A percentile compares a stretch with the other conserved stretches of the same genome.
Evolutionary conservation across 495 filamentous ascomycete genomes (phyloP).

Genomic region (Neurospora sp.): DNA sequence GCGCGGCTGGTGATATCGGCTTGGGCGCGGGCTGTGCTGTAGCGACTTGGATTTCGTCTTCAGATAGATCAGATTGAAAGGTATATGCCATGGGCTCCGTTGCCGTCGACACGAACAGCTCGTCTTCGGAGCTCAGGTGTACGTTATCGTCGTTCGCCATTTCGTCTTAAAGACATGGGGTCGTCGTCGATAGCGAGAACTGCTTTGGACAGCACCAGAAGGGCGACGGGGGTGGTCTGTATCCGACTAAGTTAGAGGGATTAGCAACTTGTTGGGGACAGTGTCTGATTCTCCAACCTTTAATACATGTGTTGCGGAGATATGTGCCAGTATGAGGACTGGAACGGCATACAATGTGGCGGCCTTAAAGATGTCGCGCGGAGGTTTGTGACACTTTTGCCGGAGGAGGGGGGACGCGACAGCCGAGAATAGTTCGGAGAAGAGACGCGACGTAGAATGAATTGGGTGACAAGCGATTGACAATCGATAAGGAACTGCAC

Average conservation of each 20-base stretch:
- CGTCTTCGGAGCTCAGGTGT: conserved; percentile 12
- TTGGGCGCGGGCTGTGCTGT: not conserved
- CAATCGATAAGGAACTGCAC: not conserved
- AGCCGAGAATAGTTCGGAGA: not conserved
- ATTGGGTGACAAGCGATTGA: not conserved
- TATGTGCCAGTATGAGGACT: not conserved
- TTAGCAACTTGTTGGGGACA: not conserved
- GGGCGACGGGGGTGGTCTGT: not conserved
- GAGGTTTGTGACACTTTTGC: not conserved
- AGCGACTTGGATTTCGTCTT: conserved; percentile 8
- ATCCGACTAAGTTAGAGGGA: not conserved
- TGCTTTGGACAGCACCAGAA: not conserved
- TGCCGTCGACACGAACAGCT: conserved; percentile 3
- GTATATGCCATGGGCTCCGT: conserved; percentile 11
- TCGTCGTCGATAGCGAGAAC: not conserved
- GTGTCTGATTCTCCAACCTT: not conserved
- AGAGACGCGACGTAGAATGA: not conserved
- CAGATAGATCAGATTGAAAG: conserved; percentile 17
- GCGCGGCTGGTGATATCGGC: not conserved
- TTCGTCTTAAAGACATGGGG: not conserved
- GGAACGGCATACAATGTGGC: not conserved
- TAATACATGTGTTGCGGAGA: not conserved
- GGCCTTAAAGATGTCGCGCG: not conserved
- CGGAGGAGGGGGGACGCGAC: not conserved
- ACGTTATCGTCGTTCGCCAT: conserved; percentile 7